phyloP scores from a whole-genome alignment of 306 rosid genomes.

The Rubus parviflorus region DNA sequence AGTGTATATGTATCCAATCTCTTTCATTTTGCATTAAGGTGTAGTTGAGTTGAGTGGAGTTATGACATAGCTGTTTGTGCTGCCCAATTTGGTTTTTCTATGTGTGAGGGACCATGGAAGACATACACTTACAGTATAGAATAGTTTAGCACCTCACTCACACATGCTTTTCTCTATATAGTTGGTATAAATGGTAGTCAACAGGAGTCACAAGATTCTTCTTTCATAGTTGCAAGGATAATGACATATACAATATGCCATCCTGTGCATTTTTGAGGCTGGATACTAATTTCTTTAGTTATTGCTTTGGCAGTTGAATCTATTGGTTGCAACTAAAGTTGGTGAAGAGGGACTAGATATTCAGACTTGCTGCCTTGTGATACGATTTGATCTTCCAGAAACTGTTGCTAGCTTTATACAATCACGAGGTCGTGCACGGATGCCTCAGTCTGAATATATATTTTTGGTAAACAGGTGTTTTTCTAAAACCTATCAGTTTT shows the following conservation, averaged over 20 bases:
- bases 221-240: not conserved
- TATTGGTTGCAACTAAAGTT: conserved; percentile 92
- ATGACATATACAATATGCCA: conserved; percentile 3
- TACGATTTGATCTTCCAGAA: conserved; percentile 96
- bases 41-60: not conserved
- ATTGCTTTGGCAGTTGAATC: conserved; percentile 66
- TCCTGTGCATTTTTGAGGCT: conserved; percentile 19
- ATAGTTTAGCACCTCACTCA: not conserved
- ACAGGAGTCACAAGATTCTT: not conserved
- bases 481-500: conserved; percentile 22
- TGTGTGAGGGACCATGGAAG: not conserved
- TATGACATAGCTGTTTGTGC: not conserved
- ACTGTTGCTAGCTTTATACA: conserved; percentile 98
- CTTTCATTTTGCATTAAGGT: not conserved
- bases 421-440: conserved; percentile 98
- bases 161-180: not conserved
- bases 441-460: conserved; percentile 84
- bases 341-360: conserved; percentile 99
- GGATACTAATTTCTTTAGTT: conserved; percentile 30
- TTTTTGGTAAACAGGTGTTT: conserved; percentile 90
- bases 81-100: not conserved
- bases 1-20: not conserved
- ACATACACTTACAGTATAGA: not conserved
- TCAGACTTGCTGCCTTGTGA: conserved; percentile 94
- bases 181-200: not conserved